phyloP scores from a whole-genome alignment of 2,329 filamentous ascomycete genomes.

The Pseudogymnoascus sp. region DNA sequence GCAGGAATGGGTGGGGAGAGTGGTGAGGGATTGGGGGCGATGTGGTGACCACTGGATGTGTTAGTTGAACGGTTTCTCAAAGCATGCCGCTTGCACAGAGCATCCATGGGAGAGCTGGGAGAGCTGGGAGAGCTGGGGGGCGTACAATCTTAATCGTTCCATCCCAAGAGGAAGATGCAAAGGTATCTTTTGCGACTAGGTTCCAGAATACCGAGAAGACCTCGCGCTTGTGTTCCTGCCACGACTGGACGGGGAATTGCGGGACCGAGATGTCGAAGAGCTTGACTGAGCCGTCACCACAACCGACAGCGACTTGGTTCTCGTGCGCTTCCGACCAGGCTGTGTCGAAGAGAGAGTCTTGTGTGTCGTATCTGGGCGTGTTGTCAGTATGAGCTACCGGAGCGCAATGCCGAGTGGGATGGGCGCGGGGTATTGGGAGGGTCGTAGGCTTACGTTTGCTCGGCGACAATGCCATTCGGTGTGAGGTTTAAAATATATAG shows the following conservation, averaged over 20 bases:
- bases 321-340: conserved; percentile 96
- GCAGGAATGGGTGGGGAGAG: conserved; percentile 84
- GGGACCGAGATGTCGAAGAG: conserved; percentile 78
- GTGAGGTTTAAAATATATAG: conserved; percentile 79
- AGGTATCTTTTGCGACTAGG: conserved; percentile 79
- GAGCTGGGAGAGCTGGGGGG: not conserved
- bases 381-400: not conserved
- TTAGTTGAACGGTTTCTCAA: conserved; percentile 8
- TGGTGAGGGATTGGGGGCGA: conserved; percentile 64
- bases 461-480: conserved; percentile 69
- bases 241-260: conserved; percentile 81
- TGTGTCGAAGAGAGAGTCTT: conserved; percentile 91
- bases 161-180: conserved; percentile 90
- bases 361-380: conserved; percentile 72
- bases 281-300: conserved; percentile 90
- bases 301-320: conserved; percentile 82
- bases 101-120: not conserved
- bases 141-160: conserved; percentile 81
- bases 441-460: conserved; percentile 57
- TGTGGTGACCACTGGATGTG: conserved; percentile 68
- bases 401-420: not conserved
- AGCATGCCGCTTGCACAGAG: not conserved
- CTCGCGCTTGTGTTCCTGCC: conserved; percentile 88
- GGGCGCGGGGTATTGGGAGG: not conserved
- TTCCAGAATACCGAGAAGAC: conserved; percentile 93